phyloP scores from a whole-genome alignment of 106 monocot genomes.

The Alisma plantagoaquatica region DNA sequence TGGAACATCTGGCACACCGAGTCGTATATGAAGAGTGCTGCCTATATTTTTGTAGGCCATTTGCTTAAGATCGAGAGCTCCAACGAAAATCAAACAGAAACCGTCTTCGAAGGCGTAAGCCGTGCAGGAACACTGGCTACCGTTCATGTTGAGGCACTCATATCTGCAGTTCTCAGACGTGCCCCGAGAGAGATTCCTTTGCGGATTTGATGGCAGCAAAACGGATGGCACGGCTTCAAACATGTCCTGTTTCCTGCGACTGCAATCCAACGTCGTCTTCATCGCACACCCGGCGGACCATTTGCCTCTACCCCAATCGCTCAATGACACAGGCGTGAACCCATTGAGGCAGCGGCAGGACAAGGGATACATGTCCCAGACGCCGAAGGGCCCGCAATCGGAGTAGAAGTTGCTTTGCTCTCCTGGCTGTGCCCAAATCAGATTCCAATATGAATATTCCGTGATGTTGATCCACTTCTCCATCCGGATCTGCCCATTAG shows the following conservation, averaged over 20 bases:
- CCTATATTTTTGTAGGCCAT: conserved; percentile 9
- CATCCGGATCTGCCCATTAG: conserved; percentile 18
- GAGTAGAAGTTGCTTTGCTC: conserved; percentile 7
- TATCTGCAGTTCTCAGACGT: background rate
- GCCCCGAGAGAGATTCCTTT: conserved; percentile 3
- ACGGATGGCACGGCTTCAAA: conserved; percentile 12
- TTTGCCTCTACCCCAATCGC: conserved; percentile 20
- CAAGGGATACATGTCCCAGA: conserved; percentile 5
- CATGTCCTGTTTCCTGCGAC: conserved; percentile 4
- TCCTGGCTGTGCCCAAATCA: conserved; percentile 14
- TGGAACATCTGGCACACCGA: conserved; percentile 23
- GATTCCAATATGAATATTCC: conserved; percentile 2
- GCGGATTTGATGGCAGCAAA: conserved; percentile 18
- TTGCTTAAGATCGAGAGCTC: conserved; percentile 16
- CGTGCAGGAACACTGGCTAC: conserved; percentile 31
- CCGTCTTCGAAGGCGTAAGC: conserved; percentile 15
- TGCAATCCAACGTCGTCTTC: conserved; percentile 16
- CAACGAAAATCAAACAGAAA: conserved; percentile 18
- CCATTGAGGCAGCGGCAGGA: conserved; percentile 16
- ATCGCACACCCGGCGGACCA: conserved; percentile 25
- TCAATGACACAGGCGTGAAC: conserved; percentile 5
- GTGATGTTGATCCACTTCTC: conserved; percentile 4
- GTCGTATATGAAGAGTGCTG: conserved; percentile 19
- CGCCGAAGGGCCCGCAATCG: conserved; percentile 16
- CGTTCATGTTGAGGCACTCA: conserved; percentile 15